Base-by-base conservation (phyloP, 805 yeast species). In the Starmera dryadoides region DNA sequence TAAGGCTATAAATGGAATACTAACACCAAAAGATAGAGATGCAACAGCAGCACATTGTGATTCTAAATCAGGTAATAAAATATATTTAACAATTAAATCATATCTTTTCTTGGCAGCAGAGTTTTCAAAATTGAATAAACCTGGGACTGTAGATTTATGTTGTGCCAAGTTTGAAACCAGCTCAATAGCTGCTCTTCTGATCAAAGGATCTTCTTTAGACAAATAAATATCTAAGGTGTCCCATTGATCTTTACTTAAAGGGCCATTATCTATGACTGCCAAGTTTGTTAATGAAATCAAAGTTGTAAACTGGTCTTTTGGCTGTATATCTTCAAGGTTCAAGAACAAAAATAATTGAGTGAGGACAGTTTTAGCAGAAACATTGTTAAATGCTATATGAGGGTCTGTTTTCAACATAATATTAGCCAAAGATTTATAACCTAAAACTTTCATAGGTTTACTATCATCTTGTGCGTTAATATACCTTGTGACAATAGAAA, bases 211-310 rank as follows among this genome's bases (percentile, higher is more conserved):
- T 25, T 69, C 68, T 41, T 73, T 67, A 16, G 75, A 45, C 45
- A 76, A 49, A 16, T 64, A 48, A 22, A 55, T 55, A 42, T 71
- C 75, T 12, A 81, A 64, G 21, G 64, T 64, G 1, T 65, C 48
- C 72, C 79, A 76, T 36, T 67, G 34, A 48, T 52, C 22, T 46
- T 45, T 29, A 36, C 55, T 40, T 53, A 59, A 30, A 56, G 63
- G 58, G 4, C 66, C 62, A 10, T 63, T 64, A 33, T 62, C 64
- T 2, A 67, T 42, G 0, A 86, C 68, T 0, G 86, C 73, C 7
- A 81, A 46, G 55, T 84, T 85, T 1, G 91, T 84, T 22, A 84
- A 64, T 0, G 89, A 86, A 18, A 80, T 52, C 30, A 85, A 59
- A 0, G 79, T 63, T 48, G 79, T 82, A 46, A 70, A 73, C 17